phyloP scores from a whole-genome alignment of 345 rosid species.

The Draba incana region DNA sequence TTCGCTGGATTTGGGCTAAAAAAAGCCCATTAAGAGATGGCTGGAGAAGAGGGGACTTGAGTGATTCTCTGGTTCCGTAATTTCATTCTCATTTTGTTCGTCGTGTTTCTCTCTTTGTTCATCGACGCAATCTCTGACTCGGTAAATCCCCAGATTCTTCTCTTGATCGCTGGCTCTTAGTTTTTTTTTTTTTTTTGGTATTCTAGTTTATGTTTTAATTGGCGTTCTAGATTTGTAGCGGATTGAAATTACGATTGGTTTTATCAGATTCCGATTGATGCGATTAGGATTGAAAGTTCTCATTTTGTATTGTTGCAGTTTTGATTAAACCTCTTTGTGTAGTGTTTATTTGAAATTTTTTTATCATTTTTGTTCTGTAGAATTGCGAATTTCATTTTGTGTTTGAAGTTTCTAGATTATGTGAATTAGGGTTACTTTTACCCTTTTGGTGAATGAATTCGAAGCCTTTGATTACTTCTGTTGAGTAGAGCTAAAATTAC shows the following conservation, averaged over 20 bases:
- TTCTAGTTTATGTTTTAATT: background rate
- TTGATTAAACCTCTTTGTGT: background rate
- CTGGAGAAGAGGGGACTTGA: background rate
- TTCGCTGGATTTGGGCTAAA: background rate
- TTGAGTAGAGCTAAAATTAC: background rate
- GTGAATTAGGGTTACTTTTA: background rate
- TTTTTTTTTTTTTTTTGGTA: background rate
- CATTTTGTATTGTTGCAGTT: background rate
- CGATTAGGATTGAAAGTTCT: conserved; percentile 11
- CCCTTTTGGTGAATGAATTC: background rate
- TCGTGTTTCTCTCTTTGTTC: conserved; percentile 14
- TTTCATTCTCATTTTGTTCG: conserved; percentile 19
- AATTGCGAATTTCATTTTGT: background rate
- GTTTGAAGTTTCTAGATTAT: conserved; percentile 3
- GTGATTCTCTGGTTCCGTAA: background rate
- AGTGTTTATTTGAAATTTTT: background rate
- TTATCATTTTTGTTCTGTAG: background rate
- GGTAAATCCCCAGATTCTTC: conserved; percentile 25
- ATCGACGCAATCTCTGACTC: conserved; percentile 19
- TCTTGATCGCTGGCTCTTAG: background rate
- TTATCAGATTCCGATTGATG: conserved; percentile 11
- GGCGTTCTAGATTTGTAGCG: background rate
- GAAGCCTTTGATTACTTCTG: conserved; percentile 32
- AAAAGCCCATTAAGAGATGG: conserved; percentile 1
- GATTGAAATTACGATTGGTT: background rate